phyloP scores from a whole-genome alignment of 169 alveolate species.

The Eimeria necatrix region DNA sequence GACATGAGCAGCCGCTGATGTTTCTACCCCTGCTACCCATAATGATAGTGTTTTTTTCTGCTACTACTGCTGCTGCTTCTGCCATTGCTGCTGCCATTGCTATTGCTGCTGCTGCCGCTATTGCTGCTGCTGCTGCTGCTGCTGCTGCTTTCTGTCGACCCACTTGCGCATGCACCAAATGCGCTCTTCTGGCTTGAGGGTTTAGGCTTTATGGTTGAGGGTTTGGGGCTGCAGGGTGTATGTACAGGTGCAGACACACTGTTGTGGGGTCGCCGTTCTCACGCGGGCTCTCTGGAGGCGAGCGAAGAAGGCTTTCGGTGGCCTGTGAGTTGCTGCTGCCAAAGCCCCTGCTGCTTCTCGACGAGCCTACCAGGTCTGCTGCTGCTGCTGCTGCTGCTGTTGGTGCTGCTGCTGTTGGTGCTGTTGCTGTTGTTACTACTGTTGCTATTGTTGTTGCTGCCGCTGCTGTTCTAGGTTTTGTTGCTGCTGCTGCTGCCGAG shows the following conservation, averaged over 20 bases:
- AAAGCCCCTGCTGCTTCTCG: conserved; percentile 91
- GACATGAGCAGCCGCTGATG: too few species aligned
- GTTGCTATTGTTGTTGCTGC: not conserved
- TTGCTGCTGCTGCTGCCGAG: not conserved
- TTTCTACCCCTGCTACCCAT: too few species aligned
- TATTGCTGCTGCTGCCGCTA: not conserved
- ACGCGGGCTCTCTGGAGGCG: conserved; percentile 90
- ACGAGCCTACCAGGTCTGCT: conserved; percentile 90
- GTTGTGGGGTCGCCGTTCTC: conserved; percentile 77
- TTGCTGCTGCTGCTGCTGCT: not conserved
- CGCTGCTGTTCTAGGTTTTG: not conserved
- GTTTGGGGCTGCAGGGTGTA: not conserved
- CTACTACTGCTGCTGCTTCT: not conserved
- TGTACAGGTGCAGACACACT: conserved; percentile 61
- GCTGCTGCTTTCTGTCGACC: not conserved
- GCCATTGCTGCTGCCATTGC: not conserved
- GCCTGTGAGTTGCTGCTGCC: conserved; percentile 91
- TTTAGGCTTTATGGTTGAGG: not conserved
- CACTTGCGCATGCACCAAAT: not conserved
- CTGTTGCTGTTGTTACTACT: not conserved
- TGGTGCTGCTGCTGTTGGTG: not conserved
- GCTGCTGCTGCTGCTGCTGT: not conserved
- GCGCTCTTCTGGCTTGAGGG: too few species aligned
- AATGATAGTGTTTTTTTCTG: too few species aligned
- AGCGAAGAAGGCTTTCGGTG: conserved; percentile 90